Conservation (phyloP, 768 basidiomycete genomes). For the Pulveroboletus ravenelii region DNA sequence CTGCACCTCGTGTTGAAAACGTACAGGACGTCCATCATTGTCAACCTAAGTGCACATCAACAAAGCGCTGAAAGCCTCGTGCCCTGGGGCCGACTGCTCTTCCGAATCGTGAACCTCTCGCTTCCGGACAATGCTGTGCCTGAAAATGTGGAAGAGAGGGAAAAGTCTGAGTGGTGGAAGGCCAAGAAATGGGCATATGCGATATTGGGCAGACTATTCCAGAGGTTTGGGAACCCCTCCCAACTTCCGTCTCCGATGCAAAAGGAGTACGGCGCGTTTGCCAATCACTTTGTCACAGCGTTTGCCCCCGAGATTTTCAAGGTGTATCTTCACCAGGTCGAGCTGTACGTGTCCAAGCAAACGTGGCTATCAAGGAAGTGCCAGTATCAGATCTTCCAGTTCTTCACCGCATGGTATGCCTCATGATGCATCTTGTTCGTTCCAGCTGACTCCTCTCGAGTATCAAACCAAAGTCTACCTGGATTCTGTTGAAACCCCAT, state of each 20-base stretch:
- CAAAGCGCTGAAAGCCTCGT: slow-evolving; percentile 72
- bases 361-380: slow-evolving; percentile 80
- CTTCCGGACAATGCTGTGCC: slow-evolving; percentile 64
- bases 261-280: slow-evolving; percentile 64
- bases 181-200: slow-evolving; percentile 91
- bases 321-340: slow-evolving; percentile 61
- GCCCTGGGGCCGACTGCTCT: slow-evolving; percentile 83
- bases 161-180: slow-evolving; percentile 84
- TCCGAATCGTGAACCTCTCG: slow-evolving; percentile 69
- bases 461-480: slow-evolving; percentile 91
- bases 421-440: background rate
- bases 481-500: slow-evolving; percentile 83
- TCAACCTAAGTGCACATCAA: slow-evolving; percentile 68
- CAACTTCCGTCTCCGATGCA: slow-evolving; percentile 75
- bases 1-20: slow-evolving; percentile 84
- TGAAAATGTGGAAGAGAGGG: slow-evolving; percentile 68
- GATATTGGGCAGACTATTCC: slow-evolving; percentile 75
- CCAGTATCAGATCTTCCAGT: slow-evolving; percentile 78
- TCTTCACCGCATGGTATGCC: slow-evolving; percentile 82
- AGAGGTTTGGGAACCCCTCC: slow-evolving; percentile 81
- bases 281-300: slow-evolving; percentile 67
- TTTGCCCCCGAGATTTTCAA: slow-evolving; percentile 88
- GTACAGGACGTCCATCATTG: slow-evolving; percentile 78
- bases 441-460: slow-evolving; percentile 38
- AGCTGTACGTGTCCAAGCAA: slow-evolving; percentile 68